Conservation (phyloP, 345 rosid species). For the Salix exigua region DNA sequence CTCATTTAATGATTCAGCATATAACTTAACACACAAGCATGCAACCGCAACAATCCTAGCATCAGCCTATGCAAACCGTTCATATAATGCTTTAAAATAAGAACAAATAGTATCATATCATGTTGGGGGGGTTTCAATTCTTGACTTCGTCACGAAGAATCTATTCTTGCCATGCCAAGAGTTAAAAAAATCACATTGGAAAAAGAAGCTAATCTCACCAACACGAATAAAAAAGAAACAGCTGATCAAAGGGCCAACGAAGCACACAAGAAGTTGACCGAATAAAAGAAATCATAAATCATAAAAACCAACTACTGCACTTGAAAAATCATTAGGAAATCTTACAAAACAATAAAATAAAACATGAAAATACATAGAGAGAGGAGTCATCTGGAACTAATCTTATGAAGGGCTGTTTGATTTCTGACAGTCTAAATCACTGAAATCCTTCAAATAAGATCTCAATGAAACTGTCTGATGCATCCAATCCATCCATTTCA, state of each 20-base stretch:
- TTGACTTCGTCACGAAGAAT: not conserved
- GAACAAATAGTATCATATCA: not conserved
- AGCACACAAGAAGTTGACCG: not conserved
- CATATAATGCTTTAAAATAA: not conserved
- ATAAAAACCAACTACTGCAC: not conserved
- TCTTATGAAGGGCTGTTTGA: not conserved
- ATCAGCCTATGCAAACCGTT: not conserved
- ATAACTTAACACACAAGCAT: not conserved
- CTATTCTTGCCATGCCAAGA: not conserved
- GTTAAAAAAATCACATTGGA: not conserved
- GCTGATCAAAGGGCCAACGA: not conserved
- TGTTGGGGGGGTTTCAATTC: not conserved
- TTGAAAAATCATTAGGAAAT: not conserved
- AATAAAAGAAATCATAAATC: not conserved
- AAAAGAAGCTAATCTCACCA: not conserved
- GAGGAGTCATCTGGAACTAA: not conserved
- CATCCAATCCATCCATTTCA: not conserved
- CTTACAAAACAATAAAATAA: not conserved
- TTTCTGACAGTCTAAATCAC: not conserved
- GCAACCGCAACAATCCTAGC: not conserved
- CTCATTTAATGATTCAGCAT: not conserved
- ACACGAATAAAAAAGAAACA: not conserved
- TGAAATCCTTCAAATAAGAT: not conserved
- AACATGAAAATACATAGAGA: not conserved
- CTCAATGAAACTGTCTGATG: not conserved